Conservation (phyloP, 768 basidiomycete genomes). For the Hysterangium stoloniferum region DNA sequence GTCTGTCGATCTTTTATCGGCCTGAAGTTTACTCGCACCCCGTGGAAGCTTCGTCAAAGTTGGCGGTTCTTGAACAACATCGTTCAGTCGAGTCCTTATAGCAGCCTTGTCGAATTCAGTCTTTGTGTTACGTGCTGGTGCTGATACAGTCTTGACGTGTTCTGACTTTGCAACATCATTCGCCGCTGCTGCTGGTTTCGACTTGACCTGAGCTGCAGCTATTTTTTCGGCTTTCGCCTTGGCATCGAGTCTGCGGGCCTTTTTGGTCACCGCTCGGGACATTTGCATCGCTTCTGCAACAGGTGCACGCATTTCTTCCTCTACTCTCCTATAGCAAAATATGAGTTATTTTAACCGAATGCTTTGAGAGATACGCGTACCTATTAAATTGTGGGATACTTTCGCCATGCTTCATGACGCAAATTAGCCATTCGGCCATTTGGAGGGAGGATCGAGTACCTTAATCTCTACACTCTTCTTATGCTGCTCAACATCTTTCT, state of each 20-base stretch:
- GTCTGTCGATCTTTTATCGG: constrained; percentile 14
- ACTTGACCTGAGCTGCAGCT: constrained; percentile 37
- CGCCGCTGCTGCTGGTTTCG: background rate
- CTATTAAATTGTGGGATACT: constrained; percentile 70
- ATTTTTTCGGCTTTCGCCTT: background rate
- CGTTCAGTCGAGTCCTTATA: constrained; percentile 56
- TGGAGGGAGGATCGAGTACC: background rate
- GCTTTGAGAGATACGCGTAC: constrained; percentile 30
- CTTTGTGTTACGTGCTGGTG: constrained; percentile 29
- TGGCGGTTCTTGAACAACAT: constrained; percentile 64
- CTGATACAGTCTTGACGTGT: constrained; percentile 31
- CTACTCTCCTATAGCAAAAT: constrained; percentile 52
- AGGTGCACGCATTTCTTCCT: constrained; percentile 50
- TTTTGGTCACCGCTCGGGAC: constrained; percentile 2
- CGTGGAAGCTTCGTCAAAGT: constrained; percentile 49
- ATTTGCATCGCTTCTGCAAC: constrained; percentile 12
- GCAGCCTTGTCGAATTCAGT: constrained; percentile 24
- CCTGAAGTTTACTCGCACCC: constrained; percentile 25
- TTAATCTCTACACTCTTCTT: constrained; percentile 1
- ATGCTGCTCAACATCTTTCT: constrained; percentile 6
- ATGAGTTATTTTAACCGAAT: constrained; percentile 5
- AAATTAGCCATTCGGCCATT: background rate
- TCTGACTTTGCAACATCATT: constrained; percentile 18
- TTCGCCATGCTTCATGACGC: constrained; percentile 57
- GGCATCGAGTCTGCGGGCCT: background rate